phyloP scores from a whole-genome alignment of 768 basidiomycete genomes.

The Amanita fuliginea region DNA sequence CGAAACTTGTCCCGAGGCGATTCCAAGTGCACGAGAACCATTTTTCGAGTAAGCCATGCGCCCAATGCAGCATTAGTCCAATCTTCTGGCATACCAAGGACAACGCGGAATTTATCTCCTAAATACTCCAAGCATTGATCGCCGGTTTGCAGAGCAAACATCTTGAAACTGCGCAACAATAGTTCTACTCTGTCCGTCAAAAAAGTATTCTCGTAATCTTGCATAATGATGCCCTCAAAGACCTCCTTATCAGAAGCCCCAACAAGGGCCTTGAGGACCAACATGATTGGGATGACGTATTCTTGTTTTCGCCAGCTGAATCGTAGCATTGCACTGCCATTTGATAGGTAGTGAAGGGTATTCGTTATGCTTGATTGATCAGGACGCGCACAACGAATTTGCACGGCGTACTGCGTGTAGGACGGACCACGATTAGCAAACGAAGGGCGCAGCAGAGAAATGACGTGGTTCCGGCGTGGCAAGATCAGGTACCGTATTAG shows the following conservation, averaged over 20 bases:
- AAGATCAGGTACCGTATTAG: constrained; percentile 96
- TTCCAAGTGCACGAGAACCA: constrained; percentile 85
- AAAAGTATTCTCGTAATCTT: constrained; percentile 95
- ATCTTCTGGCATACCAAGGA: constrained; percentile 85
- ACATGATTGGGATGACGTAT: constrained; percentile 96
- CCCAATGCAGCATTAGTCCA: constrained; percentile 81
- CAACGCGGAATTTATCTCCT: constrained; percentile 93
- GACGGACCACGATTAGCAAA: constrained; percentile 90
- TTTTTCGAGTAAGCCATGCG: constrained; percentile 68
- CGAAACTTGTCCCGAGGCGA: constrained; percentile 88
- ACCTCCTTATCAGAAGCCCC: constrained; percentile 92
- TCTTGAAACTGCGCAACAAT: constrained; percentile 89
- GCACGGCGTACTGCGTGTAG: constrained; percentile 89
- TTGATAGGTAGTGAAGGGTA: constrained; percentile 93
- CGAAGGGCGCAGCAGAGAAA: constrained; percentile 82
- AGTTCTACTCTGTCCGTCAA: constrained; percentile 95
- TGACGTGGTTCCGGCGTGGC: constrained; percentile 91
- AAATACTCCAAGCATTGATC: constrained; percentile 91
- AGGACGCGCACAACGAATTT: constrained; percentile 87
- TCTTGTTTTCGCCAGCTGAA: constrained; percentile 98
- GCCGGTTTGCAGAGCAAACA: constrained; percentile 77
- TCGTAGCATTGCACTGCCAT: constrained; percentile 92
- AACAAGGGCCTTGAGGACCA: constrained; percentile 88
- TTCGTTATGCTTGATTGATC: constrained; percentile 94
- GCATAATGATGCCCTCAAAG: constrained; percentile 93